Evolutionary conservation across 1,139 yeast genomes (phyloP).

Genomic region (Magnusiomyces suaveolens): DNA sequence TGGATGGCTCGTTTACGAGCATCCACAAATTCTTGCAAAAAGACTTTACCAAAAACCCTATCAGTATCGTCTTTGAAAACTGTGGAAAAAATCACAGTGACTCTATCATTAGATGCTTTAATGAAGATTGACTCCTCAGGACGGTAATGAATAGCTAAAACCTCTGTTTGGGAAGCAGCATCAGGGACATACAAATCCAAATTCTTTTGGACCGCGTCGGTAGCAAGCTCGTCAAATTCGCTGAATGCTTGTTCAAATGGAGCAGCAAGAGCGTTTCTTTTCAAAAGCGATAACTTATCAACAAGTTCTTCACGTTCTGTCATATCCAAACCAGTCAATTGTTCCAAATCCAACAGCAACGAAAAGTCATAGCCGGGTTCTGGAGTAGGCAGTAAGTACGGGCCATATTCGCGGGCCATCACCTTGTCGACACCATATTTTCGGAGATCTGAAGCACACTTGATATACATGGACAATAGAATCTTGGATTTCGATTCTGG

Average conservation of each 20-base stretch:
- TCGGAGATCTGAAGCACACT: conserved; percentile 64
- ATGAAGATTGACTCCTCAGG: conserved; percentile 88
- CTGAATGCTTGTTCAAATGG: conserved; percentile 83
- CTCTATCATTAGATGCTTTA: conserved; percentile 90
- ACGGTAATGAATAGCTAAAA: conserved; percentile 74
- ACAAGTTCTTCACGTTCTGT: conserved; percentile 47
- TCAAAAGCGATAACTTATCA: conserved; percentile 59
- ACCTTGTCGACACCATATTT: conserved; percentile 49
- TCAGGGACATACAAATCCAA: conserved; percentile 43
- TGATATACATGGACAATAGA: conserved; percentile 60
- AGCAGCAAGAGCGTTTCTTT: conserved; percentile 83
- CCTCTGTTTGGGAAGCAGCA: conserved; percentile 44
- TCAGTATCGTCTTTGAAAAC: conserved; percentile 95
- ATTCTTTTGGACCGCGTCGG: conserved; percentile 42
- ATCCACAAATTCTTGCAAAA: conserved; percentile 93
- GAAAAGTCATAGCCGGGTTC: conserved; percentile 84
- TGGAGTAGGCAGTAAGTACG: conserved; percentile 34
- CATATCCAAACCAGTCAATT: conserved; percentile 31
- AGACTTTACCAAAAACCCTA: conserved; percentile 87
- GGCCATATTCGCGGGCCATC: conserved; percentile 37
- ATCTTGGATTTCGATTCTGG: conserved; percentile 58
- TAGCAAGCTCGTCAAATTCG: conserved; percentile 57
- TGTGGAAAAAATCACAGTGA: conserved; percentile 91
- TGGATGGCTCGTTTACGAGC: conserved; percentile 94
- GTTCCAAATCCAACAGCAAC: conserved; percentile 52